Evolutionary conservation across 305 asterid genomes (phyloP), one percentile per base, ranked within the genome.

Genomic region (Striga hermonthica): DNA sequence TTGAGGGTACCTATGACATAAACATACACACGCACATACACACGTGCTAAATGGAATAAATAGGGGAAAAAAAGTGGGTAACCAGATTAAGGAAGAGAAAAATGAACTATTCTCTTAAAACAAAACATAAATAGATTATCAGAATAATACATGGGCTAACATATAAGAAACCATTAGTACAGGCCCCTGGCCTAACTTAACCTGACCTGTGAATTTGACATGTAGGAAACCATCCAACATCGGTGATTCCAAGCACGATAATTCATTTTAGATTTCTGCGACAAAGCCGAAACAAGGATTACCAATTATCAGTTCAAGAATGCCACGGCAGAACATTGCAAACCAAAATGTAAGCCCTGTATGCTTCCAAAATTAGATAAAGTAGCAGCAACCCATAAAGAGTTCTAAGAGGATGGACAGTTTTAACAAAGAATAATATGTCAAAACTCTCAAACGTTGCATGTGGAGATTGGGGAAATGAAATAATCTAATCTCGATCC

Each of bases 221-320:
- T 88, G 88, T 84, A 88, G 70, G 92, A 75, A 79, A 85, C 96
- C 75, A 88, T 75, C 99, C 97, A 93, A 82, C 89, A 88, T 43
- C 90, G 90, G 76, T 93, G 95, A 81, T 81, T 86, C 99, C 99
- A 90, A 76, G 93, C 96, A 69, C 91, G 97, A 72, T 90, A 90
- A 50, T 93, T 93, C 99, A 93, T 93, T 77, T 93, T 93, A 45
- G 91, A 88, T 48, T 75, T 84, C 96, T 93, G 84, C 72, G 78
- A 67, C 66, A 70, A 60, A 62, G 77, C 28, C 31, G 58, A 62
- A 74, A 70, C 7, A 45, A 68, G 58, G 62, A 68, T 44, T 59
- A 70, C 44, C 9, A 53, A 43, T 48, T 34, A 12, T 38, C 69
- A 41, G 66, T 48, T 65, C 8, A 28, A 37, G 58, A 53, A 16